Evolutionary conservation across 371 early-diverging fungal genomes (phyloP).

Genomic region (Mortierella polycephala): DNA sequence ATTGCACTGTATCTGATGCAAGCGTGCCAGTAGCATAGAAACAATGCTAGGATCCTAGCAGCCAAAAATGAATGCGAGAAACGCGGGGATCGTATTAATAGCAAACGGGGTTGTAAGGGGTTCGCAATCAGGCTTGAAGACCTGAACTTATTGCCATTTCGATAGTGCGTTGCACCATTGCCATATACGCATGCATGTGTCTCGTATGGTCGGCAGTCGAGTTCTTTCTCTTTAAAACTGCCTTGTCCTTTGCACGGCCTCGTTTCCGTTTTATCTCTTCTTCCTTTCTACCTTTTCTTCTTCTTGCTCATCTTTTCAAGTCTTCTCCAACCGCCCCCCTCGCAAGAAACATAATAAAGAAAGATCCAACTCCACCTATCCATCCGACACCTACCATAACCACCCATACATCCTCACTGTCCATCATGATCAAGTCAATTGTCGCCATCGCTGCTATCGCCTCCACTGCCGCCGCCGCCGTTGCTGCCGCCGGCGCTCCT

Average conservation of each 20-base stretch:
- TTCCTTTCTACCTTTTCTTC: slow-evolving; percentile 1
- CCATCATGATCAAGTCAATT: slow-evolving; percentile 26
- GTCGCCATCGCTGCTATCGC: slow-evolving; percentile 13
- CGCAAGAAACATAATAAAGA: too few relatives aligned
- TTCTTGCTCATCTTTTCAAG: slow-evolving; percentile 4
- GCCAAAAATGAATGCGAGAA: too few relatives aligned
- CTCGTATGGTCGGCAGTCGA: too few relatives aligned
- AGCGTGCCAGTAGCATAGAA: too few relatives aligned
- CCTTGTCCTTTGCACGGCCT: background rate
- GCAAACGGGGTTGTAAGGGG: background rate
- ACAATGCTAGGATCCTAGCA: background rate
- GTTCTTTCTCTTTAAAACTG: background rate
- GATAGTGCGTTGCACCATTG: too few relatives aligned
- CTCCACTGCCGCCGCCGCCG: background rate
- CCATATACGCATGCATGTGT: too few relatives aligned
- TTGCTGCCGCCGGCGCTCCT: slow-evolving; percentile 1
- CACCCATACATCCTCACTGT: background rate
- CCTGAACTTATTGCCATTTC: too few relatives aligned
- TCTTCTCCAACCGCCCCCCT: background rate
- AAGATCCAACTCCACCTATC: background rate
- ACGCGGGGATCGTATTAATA: slow-evolving; percentile 2
- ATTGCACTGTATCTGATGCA: too few relatives aligned
- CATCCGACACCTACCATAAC: background rate
- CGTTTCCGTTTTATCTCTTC: background rate
- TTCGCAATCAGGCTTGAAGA: too few relatives aligned